Base-by-base conservation (phyloP, 192 early-diverging fungal species). In the Helicostylum pulchrum region DNA sequence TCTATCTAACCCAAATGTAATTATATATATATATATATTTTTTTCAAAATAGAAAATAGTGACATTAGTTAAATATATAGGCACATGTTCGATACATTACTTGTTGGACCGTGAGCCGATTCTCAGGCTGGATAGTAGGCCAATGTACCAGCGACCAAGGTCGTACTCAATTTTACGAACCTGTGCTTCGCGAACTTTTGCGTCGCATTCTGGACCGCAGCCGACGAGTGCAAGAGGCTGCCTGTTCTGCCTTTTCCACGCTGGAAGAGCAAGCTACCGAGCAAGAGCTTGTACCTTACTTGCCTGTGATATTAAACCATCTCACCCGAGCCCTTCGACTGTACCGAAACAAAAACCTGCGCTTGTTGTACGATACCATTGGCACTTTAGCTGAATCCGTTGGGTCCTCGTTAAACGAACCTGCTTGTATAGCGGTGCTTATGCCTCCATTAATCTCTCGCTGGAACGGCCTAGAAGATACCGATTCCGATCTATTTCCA, bases 51-150 rank as follows among this genome's bases (percentile, higher is more conserved):
- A 55, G 2, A 46, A 55, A 48, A 48, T 15, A 48, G 12, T 48
- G 4, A 48, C 12, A 15, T 19, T 17, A 17, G 46, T 19, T 48
- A 48, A 48, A 15, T 44, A 8, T 19, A 31, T 77, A 90, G 89
- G 87, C 94, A 2, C 82, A 96, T 60, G 90, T 98, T 45, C 88
- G 95, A 55, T 90, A 92, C 32, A 99, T 98, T 68, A 89, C 96
- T 10, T 99, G 98, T 80, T 99, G 98, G 98, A 94, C 98, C 23
- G 78, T 97, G 53, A 89, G 94, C 46, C 88, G 98, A 49, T 99
- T 95, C 57, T 70, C 68, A 31, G 15, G 39, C 11, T 75, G 74
- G 74, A 53, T 32, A 45, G 71, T 72, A 26, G 15, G 31, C 10
- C 71, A 67, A 39, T 57, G 51, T 46, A 19, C 17, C 26, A 19